Evolutionary conservation across 2,329 filamentous ascomycete genomes (phyloP), one percentile per base, ranked within the genome.

Genomic region (Plectosphaerella plurivora): DNA sequence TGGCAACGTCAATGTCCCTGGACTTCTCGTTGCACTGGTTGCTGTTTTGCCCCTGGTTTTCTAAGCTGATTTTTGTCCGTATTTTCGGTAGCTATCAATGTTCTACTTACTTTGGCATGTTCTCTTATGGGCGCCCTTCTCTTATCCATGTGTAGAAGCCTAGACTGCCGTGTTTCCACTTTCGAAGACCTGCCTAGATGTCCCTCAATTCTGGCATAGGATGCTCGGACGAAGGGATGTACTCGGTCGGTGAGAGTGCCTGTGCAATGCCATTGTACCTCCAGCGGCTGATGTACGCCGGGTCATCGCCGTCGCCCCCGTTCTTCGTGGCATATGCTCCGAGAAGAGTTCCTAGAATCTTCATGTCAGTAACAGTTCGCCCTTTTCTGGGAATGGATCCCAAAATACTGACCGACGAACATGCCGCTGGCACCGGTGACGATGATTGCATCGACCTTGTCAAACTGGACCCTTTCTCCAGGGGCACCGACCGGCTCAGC

Each of bases 261-360:
- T 45, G 44, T 24, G 44, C 44, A 45, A 45, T 45, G 20, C 44
- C 44, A 12, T 25, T 62, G 55, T 79, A 81, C 52, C 65, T 68
- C 77, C 78, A 81, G 28, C 71, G 65, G 6, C 65, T 70, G 47
- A 81, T 65, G 60, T 78, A 80, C 3, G 73, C 75, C 3, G 71
- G 67, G 20, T 72, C 71, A 2, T 59, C 68, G 3, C 69, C 73
- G 14, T 69, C 62, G 1, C 69, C 69, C 0, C 77, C 78, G 55
- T 82, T 82, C 18, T 64, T 77, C 4, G 79, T 82, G 36, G 73
- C 74, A 60, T 81, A 82, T 2, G 74, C 68, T 1, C 77, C 79
- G 0, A 83, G 55, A 22, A 82, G 62, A 1, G 72, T 71, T 1
- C 78, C 78, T 69, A 59, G 51, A 68, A 22, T 15, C 11, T 6